Conservation (phyloP, 352 stramenopile species). For the Phytophthora chlamydospora region DNA sequence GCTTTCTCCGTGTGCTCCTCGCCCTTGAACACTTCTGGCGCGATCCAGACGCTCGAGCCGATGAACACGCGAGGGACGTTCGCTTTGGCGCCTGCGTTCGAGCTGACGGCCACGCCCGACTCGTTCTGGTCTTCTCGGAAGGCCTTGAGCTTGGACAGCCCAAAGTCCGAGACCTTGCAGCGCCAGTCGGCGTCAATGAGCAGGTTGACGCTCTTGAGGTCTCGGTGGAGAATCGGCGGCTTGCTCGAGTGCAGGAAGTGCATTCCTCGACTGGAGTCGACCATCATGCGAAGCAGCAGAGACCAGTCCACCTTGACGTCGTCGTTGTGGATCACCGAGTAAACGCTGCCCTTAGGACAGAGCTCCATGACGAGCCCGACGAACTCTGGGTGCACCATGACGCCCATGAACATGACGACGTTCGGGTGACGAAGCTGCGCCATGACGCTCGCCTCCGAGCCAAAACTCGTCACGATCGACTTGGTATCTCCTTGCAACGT, state of each 20-base stretch:
- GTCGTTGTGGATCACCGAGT: conserved; percentile 79
- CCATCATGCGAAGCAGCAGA: conserved; percentile 84
- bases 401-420: conserved; percentile 92
- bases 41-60: conserved; percentile 92
- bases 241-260: conserved; percentile 91
- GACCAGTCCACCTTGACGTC: conserved; percentile 89
- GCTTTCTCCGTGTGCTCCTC: conserved; percentile 88
- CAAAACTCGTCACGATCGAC: conserved; percentile 84
- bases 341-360: conserved; percentile 86
- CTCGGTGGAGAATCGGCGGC: conserved; percentile 88
- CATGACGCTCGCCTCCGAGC: conserved; percentile 84
- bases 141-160: conserved; percentile 85
- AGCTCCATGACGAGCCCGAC: conserved; percentile 91
- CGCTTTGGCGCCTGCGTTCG: conserved; percentile 9
- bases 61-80: conserved; percentile 59
- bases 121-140: conserved; percentile 68
- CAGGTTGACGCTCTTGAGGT: conserved; percentile 92
- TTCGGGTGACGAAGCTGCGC: conserved; percentile 84
- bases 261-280: conserved; percentile 89
- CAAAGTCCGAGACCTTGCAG: conserved; percentile 92
- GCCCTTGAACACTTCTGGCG: conserved; percentile 90
- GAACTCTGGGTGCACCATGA: conserved; percentile 89
- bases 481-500: conserved; percentile 79
- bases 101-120: conserved; percentile 13
- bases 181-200: conserved; percentile 89